phyloP scores from a whole-genome alignment of 2,329 filamentous ascomycete genomes.

The Gaeumannomyces tritici region DNA sequence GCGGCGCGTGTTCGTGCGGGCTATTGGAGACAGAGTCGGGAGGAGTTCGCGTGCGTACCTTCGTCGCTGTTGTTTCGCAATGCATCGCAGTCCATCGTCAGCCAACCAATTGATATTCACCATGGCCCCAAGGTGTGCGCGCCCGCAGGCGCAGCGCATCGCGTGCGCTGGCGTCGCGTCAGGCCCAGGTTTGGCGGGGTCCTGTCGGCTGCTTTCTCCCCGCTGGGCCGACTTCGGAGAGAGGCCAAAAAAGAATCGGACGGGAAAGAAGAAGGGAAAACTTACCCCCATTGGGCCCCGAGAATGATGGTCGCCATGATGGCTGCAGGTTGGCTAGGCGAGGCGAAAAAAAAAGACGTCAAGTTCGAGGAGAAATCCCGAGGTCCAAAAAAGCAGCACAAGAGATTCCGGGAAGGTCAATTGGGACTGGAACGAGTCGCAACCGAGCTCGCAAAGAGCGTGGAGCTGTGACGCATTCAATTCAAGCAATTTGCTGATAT shows the following conservation, averaged over 20 bases:
- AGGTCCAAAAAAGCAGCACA: not conserved
- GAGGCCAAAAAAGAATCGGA: not conserved
- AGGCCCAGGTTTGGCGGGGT: not conserved
- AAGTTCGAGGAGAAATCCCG: not conserved
- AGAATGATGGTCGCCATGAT: slow-evolving; percentile 46
- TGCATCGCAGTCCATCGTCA: not conserved
- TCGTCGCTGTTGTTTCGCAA: not conserved
- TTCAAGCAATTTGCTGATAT: not conserved
- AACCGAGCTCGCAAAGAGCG: not conserved
- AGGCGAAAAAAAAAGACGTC: not conserved
- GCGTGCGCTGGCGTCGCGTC: slow-evolving; percentile 10
- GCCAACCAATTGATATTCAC: not conserved
- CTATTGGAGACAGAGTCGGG: slow-evolving; percentile 18
- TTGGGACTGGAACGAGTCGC: too few species aligned
- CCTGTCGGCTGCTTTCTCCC: not conserved
- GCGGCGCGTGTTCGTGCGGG: not conserved
- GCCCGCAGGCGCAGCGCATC: slow-evolving; percentile 8
- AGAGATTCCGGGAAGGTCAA: not conserved
- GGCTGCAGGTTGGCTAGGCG: not conserved
- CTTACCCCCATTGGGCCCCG: slow-evolving; percentile 50
- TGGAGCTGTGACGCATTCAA: not conserved
- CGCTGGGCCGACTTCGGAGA: slow-evolving; percentile 4
- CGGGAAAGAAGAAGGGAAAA: not conserved
- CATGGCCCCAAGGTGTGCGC: not conserved
- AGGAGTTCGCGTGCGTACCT: not conserved